Conservation (phyloP, 1,284 basidiomycete genomes). For the Cerrena zonata region DNA sequence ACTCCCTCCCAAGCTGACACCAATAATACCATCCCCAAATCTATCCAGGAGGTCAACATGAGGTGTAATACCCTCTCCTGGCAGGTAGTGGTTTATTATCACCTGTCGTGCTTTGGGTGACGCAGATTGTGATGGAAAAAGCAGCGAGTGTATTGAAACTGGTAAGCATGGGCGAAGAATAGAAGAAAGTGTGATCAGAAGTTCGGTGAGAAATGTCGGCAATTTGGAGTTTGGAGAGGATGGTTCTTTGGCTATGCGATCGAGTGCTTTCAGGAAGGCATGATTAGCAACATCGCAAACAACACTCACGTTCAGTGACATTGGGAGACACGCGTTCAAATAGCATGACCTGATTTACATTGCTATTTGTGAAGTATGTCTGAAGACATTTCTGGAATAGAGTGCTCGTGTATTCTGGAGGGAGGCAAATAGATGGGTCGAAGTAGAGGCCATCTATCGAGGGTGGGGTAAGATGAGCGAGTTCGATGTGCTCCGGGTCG, state of each 20-base stretch:
- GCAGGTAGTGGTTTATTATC: slow-evolving; percentile 73
- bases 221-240: slow-evolving; percentile 33
- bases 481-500: slow-evolving; percentile 8
- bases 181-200: slow-evolving; percentile 46
- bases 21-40: slow-evolving; percentile 77
- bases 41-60: slow-evolving; percentile 73
- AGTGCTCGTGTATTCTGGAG: slow-evolving; percentile 43
- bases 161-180: slow-evolving; percentile 47
- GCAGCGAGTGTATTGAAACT: slow-evolving; percentile 38
- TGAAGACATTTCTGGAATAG: slow-evolving; percentile 50
- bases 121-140: slow-evolving; percentile 42
- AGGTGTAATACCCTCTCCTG: slow-evolving; percentile 74
- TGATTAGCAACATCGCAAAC: background rate
- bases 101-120: slow-evolving; percentile 59
- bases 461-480: slow-evolving; percentile 35
- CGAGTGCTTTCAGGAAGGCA: background rate
- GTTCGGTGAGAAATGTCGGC: slow-evolving; percentile 46
- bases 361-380: slow-evolving; percentile 48
- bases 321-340: slow-evolving; percentile 43
- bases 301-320: background rate
- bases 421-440: slow-evolving; percentile 45
- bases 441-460: slow-evolving; percentile 63
- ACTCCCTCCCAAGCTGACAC: slow-evolving; percentile 66
- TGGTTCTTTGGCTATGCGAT: background rate
- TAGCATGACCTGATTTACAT: slow-evolving; percentile 71